phyloP scores from a whole-genome alignment of 75 land plant genomes.

The Larix kaempferi region DNA sequence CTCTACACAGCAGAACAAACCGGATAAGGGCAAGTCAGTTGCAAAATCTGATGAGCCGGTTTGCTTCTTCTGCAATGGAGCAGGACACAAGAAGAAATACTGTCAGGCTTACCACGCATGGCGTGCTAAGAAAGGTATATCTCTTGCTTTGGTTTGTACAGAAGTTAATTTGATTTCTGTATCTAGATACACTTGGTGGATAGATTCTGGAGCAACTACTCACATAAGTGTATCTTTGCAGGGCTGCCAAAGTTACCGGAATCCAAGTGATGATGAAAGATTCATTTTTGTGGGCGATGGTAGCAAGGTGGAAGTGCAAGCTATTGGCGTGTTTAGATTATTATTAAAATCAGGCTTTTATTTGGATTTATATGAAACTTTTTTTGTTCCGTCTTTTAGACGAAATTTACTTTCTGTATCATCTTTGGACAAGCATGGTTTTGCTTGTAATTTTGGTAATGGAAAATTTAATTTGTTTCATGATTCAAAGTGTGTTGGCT shows the following conservation, averaged over 20 bases:
- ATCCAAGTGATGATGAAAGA: slow-evolving; percentile 17
- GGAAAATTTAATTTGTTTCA: background rate
- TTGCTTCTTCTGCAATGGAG: background rate
- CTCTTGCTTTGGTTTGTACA: slow-evolving; percentile 18
- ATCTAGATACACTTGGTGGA: slow-evolving; percentile 14
- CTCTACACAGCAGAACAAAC: too few species aligned
- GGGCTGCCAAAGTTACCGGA: slow-evolving; percentile 19
- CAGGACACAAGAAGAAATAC: slow-evolving; percentile 7
- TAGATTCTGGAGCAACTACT: slow-evolving; percentile 23
- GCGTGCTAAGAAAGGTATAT: slow-evolving; percentile 11
- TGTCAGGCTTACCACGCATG: slow-evolving; percentile 2
- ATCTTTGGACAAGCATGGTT: slow-evolving; percentile 12
- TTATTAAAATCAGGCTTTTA: slow-evolving; percentile 1
- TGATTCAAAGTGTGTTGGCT: background rate
- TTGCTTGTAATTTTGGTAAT: slow-evolving; percentile 12
- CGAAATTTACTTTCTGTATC: background rate
- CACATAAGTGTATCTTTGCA: slow-evolving; percentile 18
- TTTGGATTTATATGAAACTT: slow-evolving; percentile 12
- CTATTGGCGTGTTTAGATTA: slow-evolving; percentile 2
- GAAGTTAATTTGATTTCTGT: slow-evolving; percentile 17
- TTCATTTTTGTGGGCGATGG: slow-evolving; percentile 13
- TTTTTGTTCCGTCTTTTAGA: slow-evolving; percentile 12
- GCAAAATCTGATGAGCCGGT: too few species aligned
- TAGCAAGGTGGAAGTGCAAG: slow-evolving; percentile 11
- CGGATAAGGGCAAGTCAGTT: too few species aligned